These are phyloP conservation scores for Pleurotus djamor DNA, from an alignment of 768 basidiomycete genomes.

Conservation along the genomic window DNA sequence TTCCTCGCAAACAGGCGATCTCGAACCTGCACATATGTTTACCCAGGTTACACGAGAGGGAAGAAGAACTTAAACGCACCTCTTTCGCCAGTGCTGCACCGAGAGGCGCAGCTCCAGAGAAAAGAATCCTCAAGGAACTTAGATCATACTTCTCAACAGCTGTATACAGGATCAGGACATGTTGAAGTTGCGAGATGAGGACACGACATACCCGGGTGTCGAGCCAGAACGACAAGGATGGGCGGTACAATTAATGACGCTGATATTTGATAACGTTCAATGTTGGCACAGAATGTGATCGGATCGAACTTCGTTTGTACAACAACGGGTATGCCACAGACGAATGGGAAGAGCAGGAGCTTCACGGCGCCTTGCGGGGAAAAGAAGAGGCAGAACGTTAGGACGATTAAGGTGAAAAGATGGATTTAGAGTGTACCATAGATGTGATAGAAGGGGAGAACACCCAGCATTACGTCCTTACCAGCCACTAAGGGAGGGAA, in stretches of 20 bases:
- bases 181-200: neutral
- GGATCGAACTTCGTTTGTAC: conserved; percentile 76
- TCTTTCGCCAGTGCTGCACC: conserved; percentile 58
- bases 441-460: conserved; percentile 60
- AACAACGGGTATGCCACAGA: conserved; percentile 46
- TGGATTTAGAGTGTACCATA: conserved; percentile 25
- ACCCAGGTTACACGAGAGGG: conserved; percentile 11
- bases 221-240: conserved; percentile 72
- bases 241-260: conserved; percentile 71
- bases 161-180: conserved; percentile 16
- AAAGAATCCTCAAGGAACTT: conserved; percentile 50
- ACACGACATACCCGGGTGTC: conserved; percentile 54
- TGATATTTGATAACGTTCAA: conserved; percentile 66
- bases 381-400: neutral
- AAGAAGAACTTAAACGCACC: conserved; percentile 27
- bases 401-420: neutral
- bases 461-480: conserved; percentile 54
- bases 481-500: conserved; percentile 38
- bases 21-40: conserved; percentile 24
- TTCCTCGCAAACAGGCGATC: conserved; percentile 32
- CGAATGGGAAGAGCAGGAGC: conserved; percentile 58
- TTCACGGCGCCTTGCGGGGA: conserved; percentile 49
- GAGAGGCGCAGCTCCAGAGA: conserved; percentile 82
- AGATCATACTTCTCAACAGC: conserved; percentile 70
- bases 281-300: conserved; percentile 55